A percentile compares a stretch with the other conserved stretches of the same genome.
Conservation (phyloP, 208 protist species). For the Crithidia expoeki region DNA sequence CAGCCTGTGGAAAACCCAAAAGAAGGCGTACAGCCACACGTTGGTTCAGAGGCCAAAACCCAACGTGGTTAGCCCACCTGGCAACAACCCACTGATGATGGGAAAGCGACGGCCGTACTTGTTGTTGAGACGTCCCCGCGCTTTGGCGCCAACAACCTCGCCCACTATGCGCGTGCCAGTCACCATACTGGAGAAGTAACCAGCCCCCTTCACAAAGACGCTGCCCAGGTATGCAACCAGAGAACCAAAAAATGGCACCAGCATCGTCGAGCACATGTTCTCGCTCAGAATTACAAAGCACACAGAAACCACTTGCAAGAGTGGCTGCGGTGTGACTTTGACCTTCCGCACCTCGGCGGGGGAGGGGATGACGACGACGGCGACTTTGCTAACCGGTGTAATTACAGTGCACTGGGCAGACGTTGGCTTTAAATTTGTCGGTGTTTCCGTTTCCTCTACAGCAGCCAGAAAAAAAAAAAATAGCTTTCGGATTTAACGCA, state of each 20-base stretch:
- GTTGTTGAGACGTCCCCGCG: conserved; percentile 70
- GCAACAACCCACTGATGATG: conserved; percentile 62
- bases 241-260: conserved; percentile 63
- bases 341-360: conserved; percentile 6
- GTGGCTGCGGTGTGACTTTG: conserved; percentile 52
- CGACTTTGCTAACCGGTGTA: no score
- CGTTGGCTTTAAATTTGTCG: no score
- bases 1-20: conserved; percentile 67
- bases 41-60: conserved; percentile 66
- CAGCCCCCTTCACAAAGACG: conserved; percentile 42
- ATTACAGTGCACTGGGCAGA: no score
- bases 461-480: no score
- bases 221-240: conserved; percentile 55
- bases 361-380: not conserved
- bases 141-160: conserved; percentile 52
- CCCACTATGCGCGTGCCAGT: conserved; percentile 64
- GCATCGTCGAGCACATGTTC: conserved; percentile 60
- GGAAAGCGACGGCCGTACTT: conserved; percentile 59
- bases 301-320: conserved; percentile 63
- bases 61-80: conserved; percentile 67
- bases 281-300: conserved; percentile 66
- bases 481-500: no score
- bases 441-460: no score
- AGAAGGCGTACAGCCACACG: conserved; percentile 48
- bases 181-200: conserved; percentile 59